phyloP scores from a whole-genome alignment of 495 filamentous ascomycete genomes.

The Jackrogersella minutella region DNA sequence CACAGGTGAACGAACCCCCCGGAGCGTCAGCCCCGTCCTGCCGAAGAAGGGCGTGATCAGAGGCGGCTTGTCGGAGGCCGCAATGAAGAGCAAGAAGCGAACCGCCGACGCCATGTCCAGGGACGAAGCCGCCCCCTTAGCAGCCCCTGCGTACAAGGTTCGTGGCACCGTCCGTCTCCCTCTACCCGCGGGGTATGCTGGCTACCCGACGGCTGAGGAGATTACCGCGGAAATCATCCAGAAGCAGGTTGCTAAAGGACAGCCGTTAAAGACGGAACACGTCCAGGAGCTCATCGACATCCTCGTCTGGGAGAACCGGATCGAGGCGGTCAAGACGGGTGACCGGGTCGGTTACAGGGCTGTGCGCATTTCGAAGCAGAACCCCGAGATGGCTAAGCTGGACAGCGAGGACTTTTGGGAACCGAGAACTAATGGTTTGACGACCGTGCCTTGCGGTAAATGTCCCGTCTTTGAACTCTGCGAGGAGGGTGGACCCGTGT shows the following conservation, averaged over 20 bases:
- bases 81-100: constrained; percentile 52
- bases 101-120: constrained; percentile 54
- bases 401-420: constrained; percentile 56
- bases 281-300: constrained; percentile 84
- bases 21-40: constrained; percentile 37
- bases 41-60: constrained; percentile 57
- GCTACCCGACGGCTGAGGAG: constrained; percentile 77
- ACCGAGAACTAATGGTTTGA: constrained; percentile 67
- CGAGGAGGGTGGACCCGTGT: constrained; percentile 85
- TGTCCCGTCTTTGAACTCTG: constrained; percentile 96
- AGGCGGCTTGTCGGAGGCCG: constrained; percentile 45
- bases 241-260: constrained; percentile 69
- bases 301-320: constrained; percentile 81
- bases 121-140: constrained; percentile 41
- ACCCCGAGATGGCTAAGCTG: constrained; percentile 43
- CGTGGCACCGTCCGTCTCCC: constrained; percentile 64
- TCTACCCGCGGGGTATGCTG: constrained; percentile 70
- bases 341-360: constrained; percentile 57
- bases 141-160: constrained; percentile 44
- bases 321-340: constrained; percentile 64
- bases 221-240: constrained; percentile 76
- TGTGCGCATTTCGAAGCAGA: constrained; percentile 54
- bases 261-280: constrained; percentile 70
- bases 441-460: constrained; percentile 86
- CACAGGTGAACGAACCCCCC: constrained; percentile 38